These are phyloP conservation scores for Fusarium neocosmosporiellum DNA, from an alignment of 2,329 filamentous ascomycete genomes.

Conservation along the genomic window DNA sequence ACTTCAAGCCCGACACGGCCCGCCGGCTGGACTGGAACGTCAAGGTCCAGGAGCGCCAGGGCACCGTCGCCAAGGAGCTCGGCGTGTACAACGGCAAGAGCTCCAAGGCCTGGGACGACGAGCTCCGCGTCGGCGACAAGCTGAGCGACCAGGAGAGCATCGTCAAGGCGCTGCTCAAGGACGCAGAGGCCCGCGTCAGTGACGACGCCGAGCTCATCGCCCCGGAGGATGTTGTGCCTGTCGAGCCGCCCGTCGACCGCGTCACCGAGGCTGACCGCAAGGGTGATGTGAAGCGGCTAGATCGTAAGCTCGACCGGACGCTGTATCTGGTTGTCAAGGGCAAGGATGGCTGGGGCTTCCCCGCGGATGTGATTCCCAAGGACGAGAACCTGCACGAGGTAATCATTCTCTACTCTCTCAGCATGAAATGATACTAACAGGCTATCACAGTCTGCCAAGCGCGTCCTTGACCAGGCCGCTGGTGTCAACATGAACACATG, in stretches of 20 bases:
- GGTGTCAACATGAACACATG: slow-evolving; percentile 99
- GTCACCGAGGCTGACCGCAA: slow-evolving; percentile 81
- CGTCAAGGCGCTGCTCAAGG: slow-evolving; percentile 76
- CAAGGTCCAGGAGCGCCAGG: slow-evolving; percentile 79
- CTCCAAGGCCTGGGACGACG: slow-evolving; percentile 87
- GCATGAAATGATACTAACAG: background rate
- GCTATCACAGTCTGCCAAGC: slow-evolving; percentile 76
- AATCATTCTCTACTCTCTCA: slow-evolving; percentile 41
- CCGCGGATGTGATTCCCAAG: slow-evolving; percentile 73
- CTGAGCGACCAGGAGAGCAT: slow-evolving; percentile 73
- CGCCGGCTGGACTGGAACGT: slow-evolving; percentile 89
- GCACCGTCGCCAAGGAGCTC: slow-evolving; percentile 84
- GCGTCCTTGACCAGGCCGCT: slow-evolving; percentile 79
- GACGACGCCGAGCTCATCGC: slow-evolving; percentile 70
- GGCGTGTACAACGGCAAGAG: slow-evolving; percentile 82
- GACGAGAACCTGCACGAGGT: slow-evolving; percentile 88
- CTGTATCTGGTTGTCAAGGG: slow-evolving; percentile 88
- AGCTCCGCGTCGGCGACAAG: slow-evolving; percentile 79
- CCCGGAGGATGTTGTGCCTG: slow-evolving; percentile 69
- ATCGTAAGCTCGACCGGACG: slow-evolving; percentile 82
- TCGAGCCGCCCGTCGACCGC: slow-evolving; percentile 77
- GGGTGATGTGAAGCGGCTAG: slow-evolving; percentile 81
- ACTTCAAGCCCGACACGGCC: slow-evolving; percentile 92
- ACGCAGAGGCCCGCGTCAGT: slow-evolving; percentile 74
- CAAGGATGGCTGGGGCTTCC: slow-evolving; percentile 85